Percentiles rank a stretch among this genome's conserved stretches.
Evolutionary conservation across 2,329 filamentous ascomycete species (phyloP).

Genomic region (Ophiocordyceps robertsii): DNA sequence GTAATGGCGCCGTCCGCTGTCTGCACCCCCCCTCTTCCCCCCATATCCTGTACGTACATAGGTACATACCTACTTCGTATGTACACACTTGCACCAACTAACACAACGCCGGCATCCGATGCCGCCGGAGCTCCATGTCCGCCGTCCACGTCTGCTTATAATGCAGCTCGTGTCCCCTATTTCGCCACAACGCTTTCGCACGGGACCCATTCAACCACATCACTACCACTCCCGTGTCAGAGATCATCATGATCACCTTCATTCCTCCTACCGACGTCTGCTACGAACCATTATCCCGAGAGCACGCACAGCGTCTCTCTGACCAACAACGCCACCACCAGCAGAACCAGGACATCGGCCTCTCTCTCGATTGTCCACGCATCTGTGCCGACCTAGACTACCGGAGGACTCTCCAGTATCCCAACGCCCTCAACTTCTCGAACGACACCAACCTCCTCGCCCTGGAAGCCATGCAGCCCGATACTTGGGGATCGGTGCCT

Average conservation of each 20-base stretch:
- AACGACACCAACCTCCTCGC: background rate
- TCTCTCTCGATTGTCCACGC: background rate
- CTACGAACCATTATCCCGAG: background rate
- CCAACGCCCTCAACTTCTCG: background rate
- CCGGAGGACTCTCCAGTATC: background rate
- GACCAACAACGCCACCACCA: background rate
- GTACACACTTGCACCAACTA: too few species aligned
- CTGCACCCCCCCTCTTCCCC: background rate
- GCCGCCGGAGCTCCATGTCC: background rate
- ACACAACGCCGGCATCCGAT: background rate
- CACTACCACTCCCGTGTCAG: background rate
- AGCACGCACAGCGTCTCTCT: background rate
- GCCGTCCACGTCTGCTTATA: background rate
- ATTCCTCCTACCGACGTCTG: background rate
- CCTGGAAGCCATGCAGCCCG: constrained; percentile 23
- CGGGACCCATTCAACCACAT: background rate
- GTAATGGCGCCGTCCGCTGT: background rate
- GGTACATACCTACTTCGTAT: too few species aligned
- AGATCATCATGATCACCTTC: constrained; percentile 2
- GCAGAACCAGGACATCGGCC: background rate
- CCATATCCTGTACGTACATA: background rate
- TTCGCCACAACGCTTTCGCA: background rate
- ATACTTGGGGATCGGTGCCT: constrained; percentile 23
- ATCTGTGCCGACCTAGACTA: background rate
- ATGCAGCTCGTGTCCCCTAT: background rate